A percentile compares a stretch with the other conserved stretches of the same genome.
Conservation (phyloP, 2,329 filamentous ascomycete species). For the Arthrobotrys conoides region DNA sequence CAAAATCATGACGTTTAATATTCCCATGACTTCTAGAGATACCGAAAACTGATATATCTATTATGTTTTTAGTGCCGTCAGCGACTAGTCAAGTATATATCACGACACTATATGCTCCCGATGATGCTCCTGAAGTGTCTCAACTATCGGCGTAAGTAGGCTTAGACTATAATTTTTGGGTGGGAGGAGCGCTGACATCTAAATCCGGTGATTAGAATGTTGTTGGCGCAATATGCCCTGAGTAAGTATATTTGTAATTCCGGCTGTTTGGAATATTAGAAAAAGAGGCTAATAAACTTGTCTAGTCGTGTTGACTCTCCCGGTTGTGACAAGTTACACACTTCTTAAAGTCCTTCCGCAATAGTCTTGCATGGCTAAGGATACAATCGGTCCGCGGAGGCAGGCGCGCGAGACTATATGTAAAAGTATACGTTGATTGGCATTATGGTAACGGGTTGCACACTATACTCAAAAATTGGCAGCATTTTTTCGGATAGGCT, state of each 20-base stretch:
- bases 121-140: constrained; percentile 63
- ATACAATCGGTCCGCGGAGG: neutral
- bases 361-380: neutral
- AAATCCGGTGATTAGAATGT: constrained; percentile 57
- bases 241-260: constrained; percentile 57
- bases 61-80: constrained; percentile 61
- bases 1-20: constrained; percentile 4
- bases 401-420: constrained; percentile 1
- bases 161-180: constrained; percentile 10
- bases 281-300: constrained; percentile 15
- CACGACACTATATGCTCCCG: constrained; percentile 63
- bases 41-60: constrained; percentile 25
- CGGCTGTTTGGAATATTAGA: neutral
- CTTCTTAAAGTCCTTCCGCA: constrained; percentile 38
- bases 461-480: neutral
- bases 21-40: neutral
- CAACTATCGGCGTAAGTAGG: constrained; percentile 63
- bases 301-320: constrained; percentile 49
- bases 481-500: neutral
- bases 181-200: constrained; percentile 23
- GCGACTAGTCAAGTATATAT: constrained; percentile 64
- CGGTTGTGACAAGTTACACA: constrained; percentile 48
- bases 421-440: neutral
- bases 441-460: constrained; percentile 6
- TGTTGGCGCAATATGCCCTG: constrained; percentile 63